Evolutionary conservation across 2,329 filamentous ascomycete species (phyloP).

Genomic region (Tolypocladium album): DNA sequence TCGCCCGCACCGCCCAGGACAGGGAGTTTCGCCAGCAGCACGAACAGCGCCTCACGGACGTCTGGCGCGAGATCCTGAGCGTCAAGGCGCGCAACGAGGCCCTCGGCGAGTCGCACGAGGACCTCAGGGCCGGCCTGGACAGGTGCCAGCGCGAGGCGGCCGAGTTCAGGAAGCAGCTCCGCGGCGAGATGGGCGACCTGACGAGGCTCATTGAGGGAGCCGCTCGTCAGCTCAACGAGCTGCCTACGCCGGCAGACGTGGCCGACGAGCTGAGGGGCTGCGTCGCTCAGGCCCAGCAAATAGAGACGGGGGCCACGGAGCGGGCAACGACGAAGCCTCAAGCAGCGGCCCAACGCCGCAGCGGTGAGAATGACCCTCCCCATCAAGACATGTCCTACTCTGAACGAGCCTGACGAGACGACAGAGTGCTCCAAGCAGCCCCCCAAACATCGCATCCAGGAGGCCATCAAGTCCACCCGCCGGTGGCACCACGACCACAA

Average conservation of each 20-base stretch:
- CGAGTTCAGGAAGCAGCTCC: conserved; percentile 8
- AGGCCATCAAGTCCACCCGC: conserved; percentile 23
- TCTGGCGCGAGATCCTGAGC: conserved; percentile 19
- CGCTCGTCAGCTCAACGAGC: conserved; percentile 9
- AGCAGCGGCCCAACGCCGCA: background rate
- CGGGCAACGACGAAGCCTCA: background rate
- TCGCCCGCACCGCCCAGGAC: conserved; percentile 13
- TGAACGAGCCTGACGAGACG: background rate
- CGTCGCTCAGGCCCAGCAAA: background rate
- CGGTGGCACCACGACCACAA: conserved; percentile 29
- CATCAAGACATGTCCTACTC: background rate
- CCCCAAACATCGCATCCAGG: conserved; percentile 17
- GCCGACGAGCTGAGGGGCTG: conserved; percentile 4
- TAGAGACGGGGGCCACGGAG: background rate
- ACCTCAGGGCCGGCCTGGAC: conserved; percentile 7
- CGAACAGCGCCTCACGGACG: conserved; percentile 15
- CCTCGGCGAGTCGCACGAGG: conserved; percentile 4
- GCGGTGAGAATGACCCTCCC: background rate
- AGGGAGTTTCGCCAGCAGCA: conserved; percentile 16
- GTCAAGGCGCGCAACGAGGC: conserved; percentile 16
- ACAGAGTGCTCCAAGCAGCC: conserved; percentile 1
- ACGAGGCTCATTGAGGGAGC: conserved; percentile 12
- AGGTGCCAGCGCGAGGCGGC: conserved; percentile 9
- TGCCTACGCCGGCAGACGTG: conserved; percentile 10
- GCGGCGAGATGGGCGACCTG: conserved; percentile 13